Base-by-base conservation (phyloP, 306 rosid genomes). In the Gastrolobium bilobum region DNA sequence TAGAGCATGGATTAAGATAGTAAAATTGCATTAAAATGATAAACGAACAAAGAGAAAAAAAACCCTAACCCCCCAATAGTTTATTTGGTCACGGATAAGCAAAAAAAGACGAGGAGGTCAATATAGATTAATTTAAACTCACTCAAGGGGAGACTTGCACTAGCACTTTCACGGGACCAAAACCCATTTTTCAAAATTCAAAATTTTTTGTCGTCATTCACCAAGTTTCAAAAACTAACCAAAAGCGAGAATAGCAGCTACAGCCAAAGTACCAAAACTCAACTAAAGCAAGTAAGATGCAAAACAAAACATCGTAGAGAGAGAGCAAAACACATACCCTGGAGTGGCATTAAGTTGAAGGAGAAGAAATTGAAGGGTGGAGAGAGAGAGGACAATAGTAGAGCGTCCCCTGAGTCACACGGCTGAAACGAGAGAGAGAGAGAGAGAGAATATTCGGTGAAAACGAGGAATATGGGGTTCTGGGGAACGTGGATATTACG, bases 291-390 rank as follows among this genome's bases (percentile, higher is more conserved):
- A 73, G 10, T 0, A 11, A 81, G 52, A 7, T 38, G 6, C 3
- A 37, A 67, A 31, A 43, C 7, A 13, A 39, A 48, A 58, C 35
- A 29, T n/a, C 0, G 39, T 15, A 69, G 39, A 10, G 20, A 39
- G 5, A 42, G 7, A 6, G 26, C 53, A 30, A 39, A 56, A 35
- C 3, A 61, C 75, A 2, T 81, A 88, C 87, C 77, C 29, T 14
- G 71, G 84, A 81, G 85, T 61, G 38, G 26, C 79, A 78, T 62
- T 77, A 82, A 87, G 85, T 51, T 61, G 73, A 77, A 60, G 68
- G 43, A 76, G 74, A 59, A 60, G 72, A 61, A 68, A 54, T 70
- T 42, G 54, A 50, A 74, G 10, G 44, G 48, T 7, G 3, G 40
- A 75, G 66, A 54, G 35, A 14, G 43, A 10, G 9, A 62, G 11